phyloP scores from a whole-genome alignment of 352 stramenopile genomes.

The Phytophthora boehmeriae region DNA sequence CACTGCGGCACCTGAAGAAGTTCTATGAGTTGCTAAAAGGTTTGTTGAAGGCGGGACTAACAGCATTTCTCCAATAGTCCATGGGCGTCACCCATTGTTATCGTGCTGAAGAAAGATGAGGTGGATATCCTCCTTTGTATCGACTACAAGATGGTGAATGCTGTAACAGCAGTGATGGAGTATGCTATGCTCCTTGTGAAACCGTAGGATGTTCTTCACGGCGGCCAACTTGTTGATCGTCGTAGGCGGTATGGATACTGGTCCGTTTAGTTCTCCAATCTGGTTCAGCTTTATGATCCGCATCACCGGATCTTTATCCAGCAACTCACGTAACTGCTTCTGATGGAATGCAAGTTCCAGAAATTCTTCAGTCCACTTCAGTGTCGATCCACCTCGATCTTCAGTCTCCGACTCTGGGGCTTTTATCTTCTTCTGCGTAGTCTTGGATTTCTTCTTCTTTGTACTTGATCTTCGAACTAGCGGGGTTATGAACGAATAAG shows the following conservation, averaged over 20 bases:
- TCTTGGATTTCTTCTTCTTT: too few species aligned
- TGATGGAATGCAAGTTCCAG: constrained; percentile 1
- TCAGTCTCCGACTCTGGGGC: neutral
- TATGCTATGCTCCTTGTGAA: too few species aligned
- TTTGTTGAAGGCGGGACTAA: too few species aligned
- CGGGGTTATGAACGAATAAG: neutral
- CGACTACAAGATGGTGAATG: too few species aligned
- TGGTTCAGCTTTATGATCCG: neutral
- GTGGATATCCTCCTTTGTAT: too few species aligned
- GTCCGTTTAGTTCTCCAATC: neutral
- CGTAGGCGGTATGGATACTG: neutral
- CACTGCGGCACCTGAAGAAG: too few species aligned
- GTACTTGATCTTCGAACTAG: too few species aligned
- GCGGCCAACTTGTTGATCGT: neutral
- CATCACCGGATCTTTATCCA: constrained; percentile 1
- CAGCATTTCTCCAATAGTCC: too few species aligned
- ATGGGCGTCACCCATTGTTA: too few species aligned
- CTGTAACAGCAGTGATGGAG: too few species aligned
- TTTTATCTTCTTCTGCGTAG: constrained; percentile 2
- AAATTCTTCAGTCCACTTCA: neutral
- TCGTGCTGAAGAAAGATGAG: too few species aligned
- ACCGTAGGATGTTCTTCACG: neutral
- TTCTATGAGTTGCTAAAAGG: too few species aligned
- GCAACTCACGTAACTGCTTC: neutral
- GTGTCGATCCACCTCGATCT: neutral